Conservation (phyloP, 176 grass and related monocot genomes). For the Cenchrus purpureus region DNA sequence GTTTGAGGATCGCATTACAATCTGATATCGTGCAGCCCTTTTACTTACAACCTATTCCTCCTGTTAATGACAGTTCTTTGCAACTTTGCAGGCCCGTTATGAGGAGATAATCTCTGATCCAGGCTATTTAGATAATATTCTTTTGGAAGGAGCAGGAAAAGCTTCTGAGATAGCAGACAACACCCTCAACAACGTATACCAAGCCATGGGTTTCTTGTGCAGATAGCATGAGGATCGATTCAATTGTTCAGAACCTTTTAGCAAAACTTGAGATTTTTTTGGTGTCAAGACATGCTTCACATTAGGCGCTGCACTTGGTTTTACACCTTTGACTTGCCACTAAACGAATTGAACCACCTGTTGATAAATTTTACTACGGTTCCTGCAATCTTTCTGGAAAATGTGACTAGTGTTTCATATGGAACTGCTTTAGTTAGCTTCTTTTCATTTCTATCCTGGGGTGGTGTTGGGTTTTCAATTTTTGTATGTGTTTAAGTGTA, state of each 20-base stretch:
- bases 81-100: constrained; percentile 59
- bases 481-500: not conserved
- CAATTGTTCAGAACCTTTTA: constrained; percentile 9
- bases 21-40: constrained; percentile 8
- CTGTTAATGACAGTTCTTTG: constrained; percentile 4
- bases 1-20: constrained; percentile 27
- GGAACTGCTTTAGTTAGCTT: not conserved
- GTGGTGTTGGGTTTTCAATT: not conserved
- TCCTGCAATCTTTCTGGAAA: not conserved
- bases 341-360: not conserved
- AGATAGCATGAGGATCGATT: constrained; percentile 47
- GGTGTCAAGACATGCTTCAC: not conserved
- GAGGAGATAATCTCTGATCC: constrained; percentile 89
- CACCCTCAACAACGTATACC: constrained; percentile 86
- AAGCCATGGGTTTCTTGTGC: constrained; percentile 95
- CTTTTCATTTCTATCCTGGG: not conserved
- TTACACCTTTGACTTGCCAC: not conserved
- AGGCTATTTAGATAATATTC: constrained; percentile 74
- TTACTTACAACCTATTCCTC: not conserved
- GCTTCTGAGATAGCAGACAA: constrained; percentile 79
- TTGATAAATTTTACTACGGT: not conserved
- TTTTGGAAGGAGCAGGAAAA: constrained; percentile 79
- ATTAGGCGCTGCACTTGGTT: not conserved
- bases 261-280: not conserved
- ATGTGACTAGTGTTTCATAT: not conserved